Percentiles rank a stretch among this genome's conserved stretches.
Conservation (phyloP, 192 early-diverging fungal species). For the Coemansia sp. region DNA sequence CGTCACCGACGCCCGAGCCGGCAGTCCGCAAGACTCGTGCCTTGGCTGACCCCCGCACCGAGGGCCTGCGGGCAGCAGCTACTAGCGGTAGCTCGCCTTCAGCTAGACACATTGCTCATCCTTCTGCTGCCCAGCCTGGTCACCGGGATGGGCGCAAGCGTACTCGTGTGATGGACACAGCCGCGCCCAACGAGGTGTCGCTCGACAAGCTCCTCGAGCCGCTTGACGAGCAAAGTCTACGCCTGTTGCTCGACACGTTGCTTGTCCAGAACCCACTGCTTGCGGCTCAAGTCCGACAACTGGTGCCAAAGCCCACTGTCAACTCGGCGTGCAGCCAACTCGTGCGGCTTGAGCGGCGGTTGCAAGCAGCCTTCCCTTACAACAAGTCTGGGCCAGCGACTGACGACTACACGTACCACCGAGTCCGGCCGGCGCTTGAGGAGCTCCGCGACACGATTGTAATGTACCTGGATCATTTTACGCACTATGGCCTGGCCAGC, state of each 20-base stretch:
- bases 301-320: slow-evolving; percentile 86
- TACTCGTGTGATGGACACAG: slow-evolving; percentile 30
- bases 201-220: slow-evolving; percentile 60
- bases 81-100: slow-evolving; percentile 13
- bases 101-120: neutral
- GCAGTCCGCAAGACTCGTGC: slow-evolving; percentile 26
- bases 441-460: slow-evolving; percentile 75
- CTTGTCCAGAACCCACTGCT: slow-evolving; percentile 74
- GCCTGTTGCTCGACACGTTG: slow-evolving; percentile 72
- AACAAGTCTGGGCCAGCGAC: slow-evolving; percentile 70
- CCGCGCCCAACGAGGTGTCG: slow-evolving; percentile 31
- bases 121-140: neutral
- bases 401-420: slow-evolving; percentile 90
- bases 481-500: slow-evolving; percentile 79
- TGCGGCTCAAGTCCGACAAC: slow-evolving; percentile 65
- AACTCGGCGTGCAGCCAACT: slow-evolving; percentile 70
- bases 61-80: slow-evolving; percentile 22
- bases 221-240: slow-evolving; percentile 73
- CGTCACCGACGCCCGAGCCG: slow-evolving; percentile 50
- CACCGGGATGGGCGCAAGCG: slow-evolving; percentile 35
- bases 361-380: slow-evolving; percentile 86
- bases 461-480: slow-evolving; percentile 76
- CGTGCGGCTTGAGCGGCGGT: slow-evolving; percentile 64
- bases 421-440: slow-evolving; percentile 73
- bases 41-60: slow-evolving; percentile 19